These are phyloP conservation scores for Carex kokanica DNA, from an alignment of 176 grass and related monocot genomes.

Conservation along the genomic window DNA sequence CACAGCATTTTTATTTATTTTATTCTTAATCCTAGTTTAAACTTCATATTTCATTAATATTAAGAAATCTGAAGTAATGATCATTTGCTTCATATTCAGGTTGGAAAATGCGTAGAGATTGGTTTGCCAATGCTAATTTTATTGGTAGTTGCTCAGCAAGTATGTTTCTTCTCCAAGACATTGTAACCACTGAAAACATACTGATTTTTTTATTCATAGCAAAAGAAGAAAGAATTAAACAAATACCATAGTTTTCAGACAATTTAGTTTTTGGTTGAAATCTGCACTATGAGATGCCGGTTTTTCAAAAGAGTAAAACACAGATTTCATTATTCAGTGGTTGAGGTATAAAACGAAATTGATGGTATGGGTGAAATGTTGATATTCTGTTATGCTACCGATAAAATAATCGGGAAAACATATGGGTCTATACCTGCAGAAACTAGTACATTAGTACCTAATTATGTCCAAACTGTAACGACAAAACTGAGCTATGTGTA, in stretches of 20 bases:
- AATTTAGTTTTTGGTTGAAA: too few species aligned
- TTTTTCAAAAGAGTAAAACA: too few species aligned
- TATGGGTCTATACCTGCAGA: background rate
- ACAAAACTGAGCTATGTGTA: background rate
- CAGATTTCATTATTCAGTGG: too few species aligned
- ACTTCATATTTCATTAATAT: background rate
- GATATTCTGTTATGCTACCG: too few species aligned
- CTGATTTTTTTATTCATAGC: too few species aligned
- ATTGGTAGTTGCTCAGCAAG: conserved; percentile 70
- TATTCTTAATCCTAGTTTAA: conserved; percentile 21
- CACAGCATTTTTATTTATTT: conserved; percentile 12
- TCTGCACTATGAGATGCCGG: too few species aligned
- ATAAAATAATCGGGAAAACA: background rate
- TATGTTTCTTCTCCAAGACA: conserved; percentile 31
- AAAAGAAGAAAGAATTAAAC: too few species aligned
- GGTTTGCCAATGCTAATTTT: conserved; percentile 92
- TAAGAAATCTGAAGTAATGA: conserved; percentile 17
- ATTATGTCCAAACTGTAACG: background rate
- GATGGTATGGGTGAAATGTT: too few species aligned
- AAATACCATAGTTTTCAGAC: too few species aligned
- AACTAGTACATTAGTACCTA: background rate
- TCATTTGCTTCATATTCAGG: conserved; percentile 42
- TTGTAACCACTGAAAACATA: background rate
- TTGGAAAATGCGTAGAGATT: conserved; percentile 99
- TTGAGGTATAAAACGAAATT: too few species aligned